Base-by-base conservation (phyloP, 2,329 filamentous ascomycete genomes). In the Phaeophleospora eucalypticola region DNA sequence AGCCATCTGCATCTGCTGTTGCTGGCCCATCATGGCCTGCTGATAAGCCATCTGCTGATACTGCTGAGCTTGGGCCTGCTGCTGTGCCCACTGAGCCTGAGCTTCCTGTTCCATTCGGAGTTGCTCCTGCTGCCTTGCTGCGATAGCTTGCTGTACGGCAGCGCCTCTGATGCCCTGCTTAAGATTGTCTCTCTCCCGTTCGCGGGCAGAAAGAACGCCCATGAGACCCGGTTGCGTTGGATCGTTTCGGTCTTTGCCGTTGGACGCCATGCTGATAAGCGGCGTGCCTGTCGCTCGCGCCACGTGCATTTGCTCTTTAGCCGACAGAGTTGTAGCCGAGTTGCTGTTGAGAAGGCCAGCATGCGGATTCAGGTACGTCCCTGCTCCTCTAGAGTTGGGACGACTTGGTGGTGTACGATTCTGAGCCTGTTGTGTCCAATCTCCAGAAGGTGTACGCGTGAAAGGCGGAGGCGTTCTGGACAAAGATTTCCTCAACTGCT, bases 261-360 rank as follows among this genome's bases (percentile, higher is more conserved):
- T 77, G 32, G 64, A 68, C 3, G 77, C 78, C 63, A 94, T 72
- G 48, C 79, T 82, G 58, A 94, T 79, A 41, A 95, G 72, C 0
- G 89, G 86, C 0, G 82, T 83, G 1, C 87, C 86, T 0, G 89
- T 95, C 57, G 88, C 76, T 32, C 86, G 81, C 8, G 89, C 87
- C n/a, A 95, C 79, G 57, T 94, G 85, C 68, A 94, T 88, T 65
- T 94, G 89, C 66, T 95, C 89, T 14, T 86, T 81, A 15, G 89
- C 89, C 16, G 87, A 89, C n/a, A 95, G 74, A 47, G 84, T 79
- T 0, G 72, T 69, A 7, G 78, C 75, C 18, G 77, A 68, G 54
- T 81, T 75, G 40, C 48, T 47, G 40, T 50, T 41, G 16, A 53
- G 15, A 4, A 56, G 36, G 21, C 43, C 46, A 33, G 38, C 36